Conservation (phyloP, 108 stramenopile species). For the Schizochytrium sp. region DNA sequence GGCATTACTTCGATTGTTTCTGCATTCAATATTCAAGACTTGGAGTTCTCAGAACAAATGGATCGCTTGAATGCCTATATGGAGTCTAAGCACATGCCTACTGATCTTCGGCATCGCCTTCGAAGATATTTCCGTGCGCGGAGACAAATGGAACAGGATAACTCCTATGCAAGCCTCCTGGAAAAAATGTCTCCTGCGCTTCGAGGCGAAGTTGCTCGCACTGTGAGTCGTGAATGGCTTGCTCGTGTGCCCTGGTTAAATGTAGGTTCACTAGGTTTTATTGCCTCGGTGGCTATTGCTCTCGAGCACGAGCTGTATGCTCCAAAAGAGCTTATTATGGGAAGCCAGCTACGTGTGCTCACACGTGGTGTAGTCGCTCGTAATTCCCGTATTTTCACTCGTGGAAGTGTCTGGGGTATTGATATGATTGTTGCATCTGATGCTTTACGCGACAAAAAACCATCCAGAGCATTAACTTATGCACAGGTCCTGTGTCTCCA, state of each 20-base stretch:
- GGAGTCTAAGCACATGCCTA: constrained; percentile 46
- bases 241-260: constrained; percentile 50
- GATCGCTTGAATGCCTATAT: constrained; percentile 47
- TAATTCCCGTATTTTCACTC: constrained; percentile 21
- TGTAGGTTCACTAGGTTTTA: constrained; percentile 39
- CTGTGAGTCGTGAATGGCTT: constrained; percentile 43
- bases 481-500: constrained; percentile 21
- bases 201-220: constrained; percentile 45
- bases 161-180: neutral
- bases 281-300: constrained; percentile 35
- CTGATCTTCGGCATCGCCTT: constrained; percentile 28
- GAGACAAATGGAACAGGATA: constrained; percentile 32
- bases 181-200: constrained; percentile 58
- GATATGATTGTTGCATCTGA: constrained; percentile 18
- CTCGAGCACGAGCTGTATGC: constrained; percentile 52
- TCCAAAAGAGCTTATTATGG: constrained; percentile 11
- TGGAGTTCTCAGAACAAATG: constrained; percentile 43
- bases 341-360: constrained; percentile 41
- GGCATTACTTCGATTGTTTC: constrained; percentile 43
- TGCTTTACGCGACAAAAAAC: neutral
- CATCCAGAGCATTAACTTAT: constrained; percentile 22
- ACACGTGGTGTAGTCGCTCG: constrained; percentile 31
- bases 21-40: constrained; percentile 40
- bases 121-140: neutral
- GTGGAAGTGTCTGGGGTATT: constrained; percentile 55